Evolutionary conservation across 306 rosid genomes (phyloP).

Genomic region (barrel medic (Medicago truncatula)): DNA sequence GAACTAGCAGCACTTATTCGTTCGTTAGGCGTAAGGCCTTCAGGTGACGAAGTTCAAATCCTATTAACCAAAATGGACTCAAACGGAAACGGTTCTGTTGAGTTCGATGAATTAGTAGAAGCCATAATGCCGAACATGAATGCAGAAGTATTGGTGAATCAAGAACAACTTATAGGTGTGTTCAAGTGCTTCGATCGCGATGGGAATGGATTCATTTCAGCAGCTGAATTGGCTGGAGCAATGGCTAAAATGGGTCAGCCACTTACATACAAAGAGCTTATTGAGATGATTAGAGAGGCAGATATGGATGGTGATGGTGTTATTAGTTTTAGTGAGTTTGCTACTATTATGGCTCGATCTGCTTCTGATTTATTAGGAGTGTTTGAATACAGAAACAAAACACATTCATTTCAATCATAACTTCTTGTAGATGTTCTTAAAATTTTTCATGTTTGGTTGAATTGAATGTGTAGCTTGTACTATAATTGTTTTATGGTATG

Average conservation of each 20-base stretch:
- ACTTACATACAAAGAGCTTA: slow-evolving; percentile 71
- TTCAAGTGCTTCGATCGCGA: slow-evolving; percentile 82
- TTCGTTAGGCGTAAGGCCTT: slow-evolving; percentile 74
- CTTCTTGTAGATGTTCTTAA: background rate
- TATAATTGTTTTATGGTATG: too few relatives aligned
- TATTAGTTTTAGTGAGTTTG: slow-evolving; percentile 76
- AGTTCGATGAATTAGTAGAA: slow-evolving; percentile 76
- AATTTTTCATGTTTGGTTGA: too few relatives aligned
- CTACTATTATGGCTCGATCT: slow-evolving; percentile 70
- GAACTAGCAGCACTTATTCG: slow-evolving; percentile 87
- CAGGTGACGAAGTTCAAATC: slow-evolving; percentile 70
- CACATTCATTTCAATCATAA: background rate
- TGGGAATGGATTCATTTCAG: slow-evolving; percentile 73
- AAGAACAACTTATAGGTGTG: slow-evolving; percentile 65
- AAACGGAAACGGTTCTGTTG: slow-evolving; percentile 75
- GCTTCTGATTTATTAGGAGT: slow-evolving; percentile 68
- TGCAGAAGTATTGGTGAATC: slow-evolving; percentile 54
- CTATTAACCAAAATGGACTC: slow-evolving; percentile 68
- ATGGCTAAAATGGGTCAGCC: slow-evolving; percentile 96
- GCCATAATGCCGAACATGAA: slow-evolving; percentile 68
- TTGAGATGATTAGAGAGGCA: slow-evolving; percentile 83
- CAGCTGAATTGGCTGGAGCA: slow-evolving; percentile 78
- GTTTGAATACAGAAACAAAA: background rate
- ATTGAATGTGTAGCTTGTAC: too few relatives aligned
- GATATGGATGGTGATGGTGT: slow-evolving; percentile 84